Evolutionary conservation across 2,329 filamentous ascomycete genomes (phyloP), one percentile per base, ranked within the genome.

Genomic region (Acrodontium crateriforme): DNA sequence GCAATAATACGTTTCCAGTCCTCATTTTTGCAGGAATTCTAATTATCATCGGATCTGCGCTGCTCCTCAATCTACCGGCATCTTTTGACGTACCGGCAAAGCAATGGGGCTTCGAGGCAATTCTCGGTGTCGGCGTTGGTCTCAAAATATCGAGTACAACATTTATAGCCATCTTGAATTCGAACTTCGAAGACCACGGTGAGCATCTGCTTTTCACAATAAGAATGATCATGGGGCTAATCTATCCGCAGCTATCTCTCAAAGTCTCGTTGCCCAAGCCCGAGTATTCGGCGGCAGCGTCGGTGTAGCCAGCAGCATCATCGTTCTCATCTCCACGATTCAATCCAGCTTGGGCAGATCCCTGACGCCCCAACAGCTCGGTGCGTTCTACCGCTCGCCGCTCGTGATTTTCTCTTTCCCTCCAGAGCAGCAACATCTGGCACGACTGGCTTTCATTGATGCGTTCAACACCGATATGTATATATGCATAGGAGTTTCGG

Each of bases 251-350:
- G 25, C 29, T 15, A 13, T 31, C 6, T 24, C 16, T 20, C 25
- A 27, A 27, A 71, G 70, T 0, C 63, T 69, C 4, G 58, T 74
- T 7, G 67, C 71, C 1, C 71, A 76, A 46, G 62, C 66, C 2
- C 62, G 71, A 9, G 65, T 74, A 0, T 50, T 75, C 2, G 71
- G 71, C 1, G 71, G 71, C 3, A 66, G 66, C 19, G 56, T 74
- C 16, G 71, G 71, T 1, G 56, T 75, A 23, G 64, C 69, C 0
- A 47, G 65, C 14, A 71, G 70, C 37, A 72, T 66, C n/a, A 62
- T 71, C 9, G 57, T 75, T 8, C 66, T 72, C 47, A 69, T 70
- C 41, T 40, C n/a, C n/a, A n/a, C n/a, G n/a, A n/a, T n/a, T n/a
- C n/a, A n/a, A n/a, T n/a, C n/a, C n/a, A n/a, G n/a, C n/a, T n/a